These are phyloP conservation scores for Phtheirospermum japonicum DNA, from an alignment of 257 asterid genomes.

Conservation along the genomic window DNA sequence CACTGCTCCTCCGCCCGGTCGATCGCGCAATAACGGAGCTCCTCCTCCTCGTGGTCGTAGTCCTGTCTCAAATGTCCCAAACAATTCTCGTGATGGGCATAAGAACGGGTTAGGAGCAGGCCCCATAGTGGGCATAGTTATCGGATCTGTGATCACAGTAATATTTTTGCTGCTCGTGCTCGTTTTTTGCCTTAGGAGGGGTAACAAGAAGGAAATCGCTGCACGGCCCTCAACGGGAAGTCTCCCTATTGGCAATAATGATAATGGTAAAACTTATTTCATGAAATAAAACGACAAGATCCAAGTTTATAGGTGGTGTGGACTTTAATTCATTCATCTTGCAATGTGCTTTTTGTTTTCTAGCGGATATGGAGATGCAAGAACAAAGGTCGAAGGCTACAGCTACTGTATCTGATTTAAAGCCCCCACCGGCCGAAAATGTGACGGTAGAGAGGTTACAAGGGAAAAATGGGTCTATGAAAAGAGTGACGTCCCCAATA, in stretches of 20 bases:
- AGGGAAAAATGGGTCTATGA: conserved; percentile 72
- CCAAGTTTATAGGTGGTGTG: conserved; percentile 2
- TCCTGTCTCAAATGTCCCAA: conserved; percentile 43
- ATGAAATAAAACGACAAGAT: conserved; percentile 20
- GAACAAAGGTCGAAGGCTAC: conserved; percentile 57
- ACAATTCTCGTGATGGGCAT: conserved; percentile 38
- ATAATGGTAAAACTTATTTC: conserved; percentile 39
- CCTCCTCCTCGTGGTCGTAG: conserved; percentile 48
- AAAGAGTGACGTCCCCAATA: conserved; percentile 65
- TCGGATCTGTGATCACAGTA: conserved; percentile 62
- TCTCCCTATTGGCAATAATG: conserved; percentile 47
- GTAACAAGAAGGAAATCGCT: conserved; percentile 67
- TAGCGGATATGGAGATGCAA: conserved; percentile 64
- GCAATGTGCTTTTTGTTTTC: conserved; percentile 30
- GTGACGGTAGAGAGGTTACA: conserved; percentile 58
- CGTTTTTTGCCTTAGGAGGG: conserved; percentile 56
- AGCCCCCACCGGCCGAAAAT: conserved; percentile 69
- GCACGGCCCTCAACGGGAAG: conserved; percentile 67
- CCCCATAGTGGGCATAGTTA: conserved; percentile 71
- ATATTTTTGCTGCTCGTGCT: conserved; percentile 53
- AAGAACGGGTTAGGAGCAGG: conserved; percentile 63
- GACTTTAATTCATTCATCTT: conserved; percentile 18
- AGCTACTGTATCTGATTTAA: conserved; percentile 53
- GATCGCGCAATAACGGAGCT: conserved; percentile 39
- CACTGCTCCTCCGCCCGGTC: conserved; percentile 85